Base-by-base conservation (phyloP, 768 basidiomycete genomes). In the Pleurotus salmoneostramineus region DNA sequence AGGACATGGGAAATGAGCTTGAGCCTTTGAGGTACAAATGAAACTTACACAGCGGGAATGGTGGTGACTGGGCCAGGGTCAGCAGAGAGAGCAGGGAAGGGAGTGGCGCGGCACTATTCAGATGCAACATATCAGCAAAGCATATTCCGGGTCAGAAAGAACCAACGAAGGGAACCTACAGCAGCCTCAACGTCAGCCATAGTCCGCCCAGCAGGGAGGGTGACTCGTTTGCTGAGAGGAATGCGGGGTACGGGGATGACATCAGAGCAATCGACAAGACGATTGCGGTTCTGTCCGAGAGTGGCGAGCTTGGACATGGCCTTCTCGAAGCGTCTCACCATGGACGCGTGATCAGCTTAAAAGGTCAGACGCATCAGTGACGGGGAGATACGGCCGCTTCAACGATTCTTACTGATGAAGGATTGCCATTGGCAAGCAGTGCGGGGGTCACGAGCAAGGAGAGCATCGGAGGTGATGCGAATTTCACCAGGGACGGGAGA, bases 401-500 rank as follows among this genome's bases (percentile, higher is more conserved):
- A 21, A 31, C 7, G 34, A 3, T 15, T 45, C 63, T 56, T 51
- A 69, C 69, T 56, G 46, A 75, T 66, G 62, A 71, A 69, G 3
- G 68, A 65, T 58, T 77, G 76, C 75, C 76, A 77, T 54, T 65
- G 58, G 65, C 76, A 77, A 12, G 76, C 73, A 17, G 76, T 77
- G 35, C 68, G 67, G 37, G 60, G 32, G 54, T 71, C 65, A 14
- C 68, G 66, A 17, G 69, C 67, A 14, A 71, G 32, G 3, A 48
- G 57, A 34, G 56, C 56, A 57, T 72, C 71, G 6, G 70, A 70
- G 50, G 70, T 68, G 10, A 72, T 61, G 21, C 70, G 69, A 48
- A 71, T 63, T 55, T 72, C 71, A 3, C 70, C 68, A 6, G 58
- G 60, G 3, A 73, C 57, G 27, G 59, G 63, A 17, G 63, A 68